Percentiles rank a stretch among this genome's conserved stretches.
These are phyloP conservation scores for Pleurotus eryngii DNA, from an alignment of 768 basidiomycete species.

Conservation along the genomic window DNA sequence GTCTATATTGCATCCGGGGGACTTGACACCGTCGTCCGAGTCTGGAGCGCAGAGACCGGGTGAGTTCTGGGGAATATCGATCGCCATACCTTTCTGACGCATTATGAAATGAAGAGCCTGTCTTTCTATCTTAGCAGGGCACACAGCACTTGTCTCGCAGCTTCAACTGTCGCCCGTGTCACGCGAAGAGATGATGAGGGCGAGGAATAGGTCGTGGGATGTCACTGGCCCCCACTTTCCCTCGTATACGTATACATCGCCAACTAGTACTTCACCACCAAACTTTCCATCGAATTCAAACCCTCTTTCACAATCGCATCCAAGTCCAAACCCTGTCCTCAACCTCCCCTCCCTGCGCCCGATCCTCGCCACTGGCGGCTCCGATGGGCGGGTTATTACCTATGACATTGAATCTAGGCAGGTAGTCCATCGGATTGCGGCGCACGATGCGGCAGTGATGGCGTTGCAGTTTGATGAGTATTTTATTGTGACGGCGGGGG, in stretches of 20 bases:
- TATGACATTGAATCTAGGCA: constrained; percentile 37
- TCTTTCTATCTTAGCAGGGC: constrained; percentile 81
- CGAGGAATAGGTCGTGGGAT: not conserved
- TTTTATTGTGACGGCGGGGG: constrained; percentile 82
- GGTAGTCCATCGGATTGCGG: constrained; percentile 66
- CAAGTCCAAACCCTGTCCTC: constrained; percentile 48
- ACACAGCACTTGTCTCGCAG: constrained; percentile 90
- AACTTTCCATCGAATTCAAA: no score
- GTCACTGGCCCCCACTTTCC: no score
- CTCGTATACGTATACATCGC: no score
- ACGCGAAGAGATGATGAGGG: not conserved
- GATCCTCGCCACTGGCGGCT: constrained; percentile 77
- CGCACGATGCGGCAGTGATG: constrained; percentile 87
- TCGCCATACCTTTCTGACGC: no score
- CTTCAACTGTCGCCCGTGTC: constrained; percentile 27
- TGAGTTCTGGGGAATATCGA: constrained; percentile 30
- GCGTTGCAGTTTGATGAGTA: constrained; percentile 82
- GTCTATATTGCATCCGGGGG: constrained; percentile 78
- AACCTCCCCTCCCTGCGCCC: constrained; percentile 1
- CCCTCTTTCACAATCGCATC: not conserved
- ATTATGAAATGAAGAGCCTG: constrained; percentile 52
- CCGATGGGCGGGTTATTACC: constrained; percentile 71
- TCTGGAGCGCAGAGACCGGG: constrained; percentile 90
- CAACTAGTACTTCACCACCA: no score
- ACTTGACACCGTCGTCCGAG: constrained; percentile 89